These are phyloP conservation scores for Benincasa hispida DNA, from an alignment of 306 rosid species.

Conservation along the genomic window DNA sequence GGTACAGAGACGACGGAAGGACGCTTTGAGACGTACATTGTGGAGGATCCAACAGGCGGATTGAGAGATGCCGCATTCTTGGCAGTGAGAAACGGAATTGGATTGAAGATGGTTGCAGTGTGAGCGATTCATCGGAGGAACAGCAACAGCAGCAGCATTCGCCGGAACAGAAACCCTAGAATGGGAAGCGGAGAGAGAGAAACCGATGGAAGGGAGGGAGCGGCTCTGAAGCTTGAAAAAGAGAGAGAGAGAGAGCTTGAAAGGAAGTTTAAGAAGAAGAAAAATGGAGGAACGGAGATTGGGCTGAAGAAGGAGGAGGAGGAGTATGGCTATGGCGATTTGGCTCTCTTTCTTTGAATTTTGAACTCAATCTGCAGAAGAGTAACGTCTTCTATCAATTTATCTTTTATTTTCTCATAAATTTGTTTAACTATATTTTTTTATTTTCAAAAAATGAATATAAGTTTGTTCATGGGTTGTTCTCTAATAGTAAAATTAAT, in stretches of 20 bases:
- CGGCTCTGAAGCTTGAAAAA: background rate
- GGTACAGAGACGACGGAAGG: conserved; percentile 38
- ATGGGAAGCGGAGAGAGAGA: background rate
- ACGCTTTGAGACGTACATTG: conserved; percentile 25
- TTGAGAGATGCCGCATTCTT: conserved; percentile 25
- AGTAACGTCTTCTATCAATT: background rate
- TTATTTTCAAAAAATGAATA: too few relatives aligned
- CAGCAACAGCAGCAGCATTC: background rate
- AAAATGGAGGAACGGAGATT: background rate
- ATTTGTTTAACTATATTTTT: too few relatives aligned
- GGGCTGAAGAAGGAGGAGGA: background rate
- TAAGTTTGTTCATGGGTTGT: too few relatives aligned
- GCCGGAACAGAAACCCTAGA: conserved; percentile 8
- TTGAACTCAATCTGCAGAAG: background rate
- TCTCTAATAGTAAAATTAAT: too few relatives aligned
- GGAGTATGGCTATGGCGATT: background rate
- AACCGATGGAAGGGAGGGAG: background rate
- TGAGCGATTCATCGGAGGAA: background rate
- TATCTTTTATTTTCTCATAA: background rate
- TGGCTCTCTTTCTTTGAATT: background rate
- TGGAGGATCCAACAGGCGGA: conserved; percentile 24
- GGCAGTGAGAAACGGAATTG: conserved; percentile 17
- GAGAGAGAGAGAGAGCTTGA: background rate
- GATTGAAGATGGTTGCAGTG: background rate
- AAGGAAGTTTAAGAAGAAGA: background rate